Percentiles rank a stretch among this genome's conserved stretches.
These are phyloP conservation scores for Exophiala bonariae DNA, from an alignment of 2,329 filamentous ascomycete species.

Conservation along the genomic window DNA sequence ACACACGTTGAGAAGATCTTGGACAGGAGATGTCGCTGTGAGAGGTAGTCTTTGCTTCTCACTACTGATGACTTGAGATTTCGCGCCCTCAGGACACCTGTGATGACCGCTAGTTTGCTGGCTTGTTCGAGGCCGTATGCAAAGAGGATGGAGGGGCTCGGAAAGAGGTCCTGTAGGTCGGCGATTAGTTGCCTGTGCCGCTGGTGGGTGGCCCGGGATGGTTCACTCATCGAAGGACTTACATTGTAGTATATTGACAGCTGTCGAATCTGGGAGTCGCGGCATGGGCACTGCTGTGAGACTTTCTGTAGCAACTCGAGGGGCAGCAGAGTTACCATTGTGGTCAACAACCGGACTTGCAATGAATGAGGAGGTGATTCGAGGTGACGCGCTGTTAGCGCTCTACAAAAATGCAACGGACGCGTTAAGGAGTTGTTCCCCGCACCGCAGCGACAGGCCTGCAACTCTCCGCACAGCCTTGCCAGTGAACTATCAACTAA, in stretches of 20 bases:
- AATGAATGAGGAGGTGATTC: background rate
- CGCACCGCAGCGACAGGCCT: no score
- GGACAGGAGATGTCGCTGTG: conserved; percentile 45
- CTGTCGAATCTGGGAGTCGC: conserved; percentile 42
- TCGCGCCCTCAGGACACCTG: conserved; percentile 63
- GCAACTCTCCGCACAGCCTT: no score
- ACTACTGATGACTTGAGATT: conserved; percentile 46
- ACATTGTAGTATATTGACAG: conserved; percentile 44
- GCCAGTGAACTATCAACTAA: no score
- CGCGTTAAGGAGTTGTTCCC: no score
- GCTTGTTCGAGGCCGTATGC: conserved; percentile 84
- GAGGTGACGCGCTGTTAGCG: no score
- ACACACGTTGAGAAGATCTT: conserved; percentile 45
- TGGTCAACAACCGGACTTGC: background rate
- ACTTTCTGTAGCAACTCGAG: conserved; percentile 20
- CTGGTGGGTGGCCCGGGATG: background rate
- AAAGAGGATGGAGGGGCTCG: conserved; percentile 72
- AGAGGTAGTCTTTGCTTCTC: conserved; percentile 47
- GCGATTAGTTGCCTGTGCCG: background rate
- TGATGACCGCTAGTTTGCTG: conserved; percentile 75
- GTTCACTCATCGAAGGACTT: conserved; percentile 24
- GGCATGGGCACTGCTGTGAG: conserved; percentile 39
- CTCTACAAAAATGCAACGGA: no score
- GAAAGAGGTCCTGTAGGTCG: conserved; percentile 38
- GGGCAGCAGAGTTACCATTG: conserved; percentile 19